Percentiles rank a stretch among this genome's conserved stretches.
These are phyloP conservation scores for Coccomyxa sp. DNA, from an alignment of 139 green algal species.

Conservation along the genomic window DNA sequence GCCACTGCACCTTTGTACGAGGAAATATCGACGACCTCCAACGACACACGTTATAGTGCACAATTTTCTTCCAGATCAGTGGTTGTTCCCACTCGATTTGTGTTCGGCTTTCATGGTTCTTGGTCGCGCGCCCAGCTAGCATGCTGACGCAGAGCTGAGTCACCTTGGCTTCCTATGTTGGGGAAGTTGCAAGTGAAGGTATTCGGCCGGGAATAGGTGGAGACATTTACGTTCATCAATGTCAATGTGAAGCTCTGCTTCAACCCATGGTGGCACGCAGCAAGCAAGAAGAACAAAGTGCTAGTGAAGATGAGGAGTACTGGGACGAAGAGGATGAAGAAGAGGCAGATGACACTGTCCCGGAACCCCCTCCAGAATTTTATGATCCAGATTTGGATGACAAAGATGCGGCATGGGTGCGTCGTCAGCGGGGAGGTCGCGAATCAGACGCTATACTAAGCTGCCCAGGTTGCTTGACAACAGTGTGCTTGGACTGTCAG, in stretches of 20 bases:
- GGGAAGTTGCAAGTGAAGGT: background rate
- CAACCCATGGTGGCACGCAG: too few species aligned
- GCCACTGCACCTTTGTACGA: background rate
- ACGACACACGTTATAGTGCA: too few species aligned
- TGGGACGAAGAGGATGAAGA: background rate
- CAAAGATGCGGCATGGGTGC: conserved; percentile 36
- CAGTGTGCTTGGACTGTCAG: conserved; percentile 69
- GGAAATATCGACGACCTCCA: background rate
- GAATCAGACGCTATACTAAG: conserved; percentile 59
- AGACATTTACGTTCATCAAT: too few species aligned
- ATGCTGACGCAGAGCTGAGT: background rate
- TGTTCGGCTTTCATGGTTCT: background rate
- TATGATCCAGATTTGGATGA: conserved; percentile 11
- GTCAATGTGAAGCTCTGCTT: too few species aligned
- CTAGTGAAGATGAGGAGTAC: background rate
- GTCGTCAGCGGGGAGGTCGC: conserved; percentile 28
- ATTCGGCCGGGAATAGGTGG: too few species aligned
- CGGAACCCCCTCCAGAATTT: background rate
- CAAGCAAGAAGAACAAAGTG: too few species aligned
- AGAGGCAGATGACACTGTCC: background rate
- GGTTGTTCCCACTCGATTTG: too few species aligned
- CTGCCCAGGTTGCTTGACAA: conserved; percentile 70
- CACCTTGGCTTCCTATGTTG: background rate
- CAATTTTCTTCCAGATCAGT: too few species aligned
- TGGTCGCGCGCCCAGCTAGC: background rate